phyloP scores from a whole-genome alignment of 345 rosid genomes.

The Eucalyptus cloeziana region DNA sequence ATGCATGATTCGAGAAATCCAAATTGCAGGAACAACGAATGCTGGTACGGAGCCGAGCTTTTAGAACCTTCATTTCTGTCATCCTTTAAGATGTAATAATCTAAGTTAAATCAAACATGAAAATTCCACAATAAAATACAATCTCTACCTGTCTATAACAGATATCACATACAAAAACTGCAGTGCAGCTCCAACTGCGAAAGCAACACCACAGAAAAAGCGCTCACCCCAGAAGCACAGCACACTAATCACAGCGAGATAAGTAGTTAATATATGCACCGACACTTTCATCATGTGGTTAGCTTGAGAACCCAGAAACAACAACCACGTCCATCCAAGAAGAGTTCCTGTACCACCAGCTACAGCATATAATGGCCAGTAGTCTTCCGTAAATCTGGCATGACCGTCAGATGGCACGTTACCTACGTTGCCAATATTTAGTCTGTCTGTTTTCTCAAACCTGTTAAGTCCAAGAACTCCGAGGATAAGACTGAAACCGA shows the following conservation, averaged over 20 bases:
- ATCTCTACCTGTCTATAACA: conserved; percentile 81
- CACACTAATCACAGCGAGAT: conserved; percentile 85
- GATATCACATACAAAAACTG: conserved; percentile 95
- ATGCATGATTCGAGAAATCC: not conserved
- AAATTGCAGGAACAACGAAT: not conserved
- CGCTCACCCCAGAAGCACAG: conserved; percentile 81
- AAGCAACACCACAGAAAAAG: conserved; percentile 75
- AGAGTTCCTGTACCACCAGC: conserved; percentile 68
- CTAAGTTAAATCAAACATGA: not conserved
- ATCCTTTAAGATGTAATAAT: not conserved
- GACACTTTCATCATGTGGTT: conserved; percentile 82
- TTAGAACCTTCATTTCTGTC: not conserved
- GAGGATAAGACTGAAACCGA: conserved; percentile 49
- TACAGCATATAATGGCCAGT: conserved; percentile 85
- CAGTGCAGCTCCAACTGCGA: conserved; percentile 66
- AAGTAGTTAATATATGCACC: conserved; percentile 85
- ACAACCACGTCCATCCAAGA: conserved; percentile 73
- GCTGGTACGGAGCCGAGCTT: not conserved
- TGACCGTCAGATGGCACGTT: conserved; percentile 20
- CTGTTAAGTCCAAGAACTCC: conserved; percentile 63
- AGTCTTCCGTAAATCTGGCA: conserved; percentile 59
- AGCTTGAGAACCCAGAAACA: conserved; percentile 66
- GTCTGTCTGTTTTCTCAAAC: conserved; percentile 62
- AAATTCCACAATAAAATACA: not conserved
- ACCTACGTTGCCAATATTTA: conserved; percentile 58